Evolutionary conservation across 306 rosid species (phyloP).

Genomic region (Castanea crenata): DNA sequence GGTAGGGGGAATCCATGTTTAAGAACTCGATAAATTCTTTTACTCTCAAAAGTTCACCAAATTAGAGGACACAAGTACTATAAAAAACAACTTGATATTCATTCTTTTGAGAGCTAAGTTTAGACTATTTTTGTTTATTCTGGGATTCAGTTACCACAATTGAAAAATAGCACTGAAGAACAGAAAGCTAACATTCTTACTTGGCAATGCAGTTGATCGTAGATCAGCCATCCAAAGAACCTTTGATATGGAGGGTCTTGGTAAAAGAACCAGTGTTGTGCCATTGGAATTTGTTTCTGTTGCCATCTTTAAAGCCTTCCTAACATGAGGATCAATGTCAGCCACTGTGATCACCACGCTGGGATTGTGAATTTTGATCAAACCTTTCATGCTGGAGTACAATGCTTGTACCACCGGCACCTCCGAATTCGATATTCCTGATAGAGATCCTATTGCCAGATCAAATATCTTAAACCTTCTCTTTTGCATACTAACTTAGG

Average conservation of each 20-base stretch:
- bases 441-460: slow-evolving; percentile 59
- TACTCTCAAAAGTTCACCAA: too few species aligned
- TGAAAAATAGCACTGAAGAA: not conserved
- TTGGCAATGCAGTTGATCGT: slow-evolving; percentile 73
- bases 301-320: slow-evolving; percentile 87
- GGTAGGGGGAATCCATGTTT: too few species aligned
- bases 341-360: slow-evolving; percentile 75
- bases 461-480: slow-evolving; percentile 86
- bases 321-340: slow-evolving; percentile 66
- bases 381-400: slow-evolving; percentile 88
- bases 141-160: not conserved
- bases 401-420: slow-evolving; percentile 75
- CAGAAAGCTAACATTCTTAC: slow-evolving; percentile 42
- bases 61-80: too few species aligned
- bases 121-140: not conserved
- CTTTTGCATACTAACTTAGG: slow-evolving; percentile 70
- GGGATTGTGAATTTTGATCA: slow-evolving; percentile 84
- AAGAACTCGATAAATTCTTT: too few species aligned
- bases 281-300: slow-evolving; percentile 52
- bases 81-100: too few species aligned
- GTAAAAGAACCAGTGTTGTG: slow-evolving; percentile 71
- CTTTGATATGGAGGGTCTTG: slow-evolving; percentile 57
- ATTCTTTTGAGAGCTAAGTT: too few species aligned
- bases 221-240: slow-evolving; percentile 99
- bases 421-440: slow-evolving; percentile 75